A percentile compares a stretch with the other conserved stretches of the same genome.
Evolutionary conservation across 73 alveolate species (phyloP).

Genomic region (Tetrahymena borealis): DNA sequence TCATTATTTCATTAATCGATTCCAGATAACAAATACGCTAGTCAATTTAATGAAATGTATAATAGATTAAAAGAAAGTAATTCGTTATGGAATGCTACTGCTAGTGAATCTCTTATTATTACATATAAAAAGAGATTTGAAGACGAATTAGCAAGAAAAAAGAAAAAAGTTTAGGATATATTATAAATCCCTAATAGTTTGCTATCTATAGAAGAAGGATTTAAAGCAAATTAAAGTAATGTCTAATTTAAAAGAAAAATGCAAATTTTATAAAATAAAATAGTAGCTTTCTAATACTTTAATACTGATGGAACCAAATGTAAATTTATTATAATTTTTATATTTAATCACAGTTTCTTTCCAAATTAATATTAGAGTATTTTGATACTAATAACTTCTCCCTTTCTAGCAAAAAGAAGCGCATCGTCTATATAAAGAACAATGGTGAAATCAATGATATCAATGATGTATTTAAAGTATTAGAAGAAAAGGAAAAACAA

Average conservation of each 20-base stretch:
- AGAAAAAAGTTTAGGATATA: neutral
- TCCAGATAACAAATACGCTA: neutral
- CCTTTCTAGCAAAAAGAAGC: neutral
- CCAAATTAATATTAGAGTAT: neutral
- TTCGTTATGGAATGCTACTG: neutral
- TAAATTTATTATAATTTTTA: neutral
- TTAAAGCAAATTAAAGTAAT: neutral
- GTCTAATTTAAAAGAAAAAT: neutral
- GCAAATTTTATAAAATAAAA: neutral
- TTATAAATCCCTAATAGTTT: neutral
- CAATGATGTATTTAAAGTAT: neutral
- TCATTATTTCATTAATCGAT: neutral
- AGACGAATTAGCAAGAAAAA: neutral
- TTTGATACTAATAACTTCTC: neutral
- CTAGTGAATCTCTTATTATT: too few relatives aligned
- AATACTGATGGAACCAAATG: neutral
- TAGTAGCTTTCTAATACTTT: neutral
- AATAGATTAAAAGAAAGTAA: neutral
- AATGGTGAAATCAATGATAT: neutral
- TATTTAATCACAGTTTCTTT: neutral
- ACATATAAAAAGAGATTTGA: neutral
- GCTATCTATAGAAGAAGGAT: neutral
- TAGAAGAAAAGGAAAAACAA: neutral
- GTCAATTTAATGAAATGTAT: neutral
- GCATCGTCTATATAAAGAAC: neutral